Percentiles rank a stretch among this genome's conserved stretches.
Evolutionary conservation across 768 basidiomycete genomes (phyloP).

Genomic region (Galerina sulciceps): DNA sequence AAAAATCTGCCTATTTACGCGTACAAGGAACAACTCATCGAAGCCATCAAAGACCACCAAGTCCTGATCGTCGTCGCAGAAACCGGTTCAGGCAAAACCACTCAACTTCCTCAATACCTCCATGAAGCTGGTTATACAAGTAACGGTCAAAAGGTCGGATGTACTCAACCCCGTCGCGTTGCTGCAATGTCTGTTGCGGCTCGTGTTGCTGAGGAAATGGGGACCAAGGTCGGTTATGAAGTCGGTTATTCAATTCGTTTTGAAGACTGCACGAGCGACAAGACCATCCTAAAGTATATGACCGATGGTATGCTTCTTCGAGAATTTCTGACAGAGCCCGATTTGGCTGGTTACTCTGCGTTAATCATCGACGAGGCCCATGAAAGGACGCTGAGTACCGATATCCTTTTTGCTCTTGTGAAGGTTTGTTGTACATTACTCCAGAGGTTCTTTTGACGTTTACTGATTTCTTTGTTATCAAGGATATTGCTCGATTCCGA

Average conservation of each 20-base stretch:
- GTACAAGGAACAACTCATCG: constrained; percentile 86
- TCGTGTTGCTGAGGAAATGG: constrained; percentile 99
- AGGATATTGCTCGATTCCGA: constrained; percentile 97
- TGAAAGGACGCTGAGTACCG: constrained; percentile 96
- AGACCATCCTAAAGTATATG: constrained; percentile 99
- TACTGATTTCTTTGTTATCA: constrained; percentile 12
- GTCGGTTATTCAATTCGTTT: constrained; percentile 99
- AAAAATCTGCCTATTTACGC: constrained; percentile 92
- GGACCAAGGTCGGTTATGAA: constrained; percentile 94
- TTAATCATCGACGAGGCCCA: constrained; percentile 99
- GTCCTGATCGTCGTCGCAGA: constrained; percentile 98
- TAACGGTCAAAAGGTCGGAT: constrained; percentile 87
- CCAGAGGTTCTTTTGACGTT: not conserved
- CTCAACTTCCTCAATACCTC: constrained; percentile 96
- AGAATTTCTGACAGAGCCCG: constrained; percentile 97
- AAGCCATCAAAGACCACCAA: constrained; percentile 89
- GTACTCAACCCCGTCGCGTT: constrained; percentile 97
- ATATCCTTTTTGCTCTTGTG: constrained; percentile 96
- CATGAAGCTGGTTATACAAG: constrained; percentile 96
- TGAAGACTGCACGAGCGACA: constrained; percentile 99
- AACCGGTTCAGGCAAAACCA: constrained; percentile 98
- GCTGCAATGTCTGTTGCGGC: constrained; percentile 99
- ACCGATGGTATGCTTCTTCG: constrained; percentile 98
- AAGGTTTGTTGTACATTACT: constrained; percentile 70
- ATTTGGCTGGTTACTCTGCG: constrained; percentile 91